Evolutionary conservation across 306 rosid genomes (phyloP).

Genomic region (Lotus japonicus): DNA sequence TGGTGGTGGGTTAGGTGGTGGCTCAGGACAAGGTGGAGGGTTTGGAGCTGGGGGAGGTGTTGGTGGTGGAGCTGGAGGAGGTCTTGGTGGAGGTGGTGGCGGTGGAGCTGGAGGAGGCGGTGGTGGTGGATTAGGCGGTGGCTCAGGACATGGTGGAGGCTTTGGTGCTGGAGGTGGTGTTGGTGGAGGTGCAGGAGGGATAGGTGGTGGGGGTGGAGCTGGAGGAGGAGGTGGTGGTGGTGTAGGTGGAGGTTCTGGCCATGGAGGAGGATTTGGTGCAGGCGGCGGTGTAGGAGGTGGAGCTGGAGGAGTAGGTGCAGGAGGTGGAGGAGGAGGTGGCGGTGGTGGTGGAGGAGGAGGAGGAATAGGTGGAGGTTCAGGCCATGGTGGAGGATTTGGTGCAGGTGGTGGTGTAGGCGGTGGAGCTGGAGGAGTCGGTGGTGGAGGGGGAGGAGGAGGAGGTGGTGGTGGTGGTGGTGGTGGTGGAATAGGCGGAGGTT

Average conservation of each 20-base stretch:
- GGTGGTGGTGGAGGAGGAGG: conserved; percentile 34
- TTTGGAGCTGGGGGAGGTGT: conserved; percentile 29
- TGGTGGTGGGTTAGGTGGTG: conserved; percentile 33
- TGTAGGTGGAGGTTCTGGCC: conserved; percentile 24
- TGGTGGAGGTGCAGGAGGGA: conserved; percentile 26
- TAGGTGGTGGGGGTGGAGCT: conserved; percentile 26
- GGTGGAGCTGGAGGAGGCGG: background rate
- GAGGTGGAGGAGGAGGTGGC: background rate
- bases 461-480: conserved; percentile 33
- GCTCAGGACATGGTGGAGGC: conserved; percentile 34
- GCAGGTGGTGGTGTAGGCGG: conserved; percentile 46
- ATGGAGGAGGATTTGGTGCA: conserved; percentile 36
- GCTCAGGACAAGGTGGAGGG: conserved; percentile 34
- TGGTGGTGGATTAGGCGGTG: conserved; percentile 29
- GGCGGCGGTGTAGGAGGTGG: conserved; percentile 40
- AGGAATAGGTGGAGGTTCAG: conserved; percentile 41
- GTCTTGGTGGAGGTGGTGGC: conserved; percentile 18
- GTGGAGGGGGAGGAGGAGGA: conserved; percentile 19
- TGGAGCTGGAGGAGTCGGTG: background rate
- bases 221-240: conserved; percentile 48
- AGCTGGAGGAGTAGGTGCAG: background rate
- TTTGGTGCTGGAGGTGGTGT: conserved; percentile 33
- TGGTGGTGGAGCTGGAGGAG: conserved; percentile 31
- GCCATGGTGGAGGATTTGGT: conserved; percentile 44
- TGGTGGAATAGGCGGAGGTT: conserved; percentile 22